These are phyloP conservation scores for Brassica carinata DNA, from an alignment of 345 rosid species.

Conservation along the genomic window DNA sequence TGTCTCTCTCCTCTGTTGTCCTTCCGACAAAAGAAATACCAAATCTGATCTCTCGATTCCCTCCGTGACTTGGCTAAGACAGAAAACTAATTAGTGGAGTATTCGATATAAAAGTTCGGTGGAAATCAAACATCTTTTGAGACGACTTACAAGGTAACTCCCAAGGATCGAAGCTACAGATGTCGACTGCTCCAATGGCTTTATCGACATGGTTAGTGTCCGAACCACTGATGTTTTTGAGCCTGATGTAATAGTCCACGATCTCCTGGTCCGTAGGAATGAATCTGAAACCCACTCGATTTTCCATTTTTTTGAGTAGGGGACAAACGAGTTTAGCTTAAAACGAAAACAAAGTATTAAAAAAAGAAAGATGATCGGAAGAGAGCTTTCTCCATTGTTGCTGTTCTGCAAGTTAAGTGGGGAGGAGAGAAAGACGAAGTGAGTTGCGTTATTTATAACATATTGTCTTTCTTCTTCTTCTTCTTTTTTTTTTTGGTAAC, in stretches of 20 bases:
- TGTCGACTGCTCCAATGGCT: constrained; percentile 42
- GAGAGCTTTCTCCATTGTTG: constrained; percentile 3
- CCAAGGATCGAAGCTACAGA: constrained; percentile 52
- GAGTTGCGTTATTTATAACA: background rate
- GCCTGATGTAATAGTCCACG: constrained; percentile 40
- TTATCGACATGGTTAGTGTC: background rate
- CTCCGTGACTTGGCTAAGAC: background rate
- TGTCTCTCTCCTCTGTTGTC: constrained; percentile 19
- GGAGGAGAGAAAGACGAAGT: background rate
- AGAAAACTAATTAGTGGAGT: background rate
- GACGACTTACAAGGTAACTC: constrained; percentile 42
- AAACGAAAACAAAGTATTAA: background rate
- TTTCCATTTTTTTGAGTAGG: background rate
- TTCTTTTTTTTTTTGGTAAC: too few relatives aligned
- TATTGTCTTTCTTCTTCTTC: too few relatives aligned
- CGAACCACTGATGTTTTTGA: constrained; percentile 29
- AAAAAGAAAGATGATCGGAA: background rate
- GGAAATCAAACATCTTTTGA: background rate
- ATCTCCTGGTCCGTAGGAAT: constrained; percentile 51
- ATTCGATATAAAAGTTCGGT: background rate
- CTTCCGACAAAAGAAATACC: constrained; percentile 19
- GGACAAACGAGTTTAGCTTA: background rate
- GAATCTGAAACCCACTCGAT: constrained; percentile 45
- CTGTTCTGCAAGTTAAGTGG: constrained; percentile 18
- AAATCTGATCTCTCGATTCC: constrained; percentile 20